Conservation (phyloP, 257 asterid genomes). For the Solanum lycopersicoides region DNA sequence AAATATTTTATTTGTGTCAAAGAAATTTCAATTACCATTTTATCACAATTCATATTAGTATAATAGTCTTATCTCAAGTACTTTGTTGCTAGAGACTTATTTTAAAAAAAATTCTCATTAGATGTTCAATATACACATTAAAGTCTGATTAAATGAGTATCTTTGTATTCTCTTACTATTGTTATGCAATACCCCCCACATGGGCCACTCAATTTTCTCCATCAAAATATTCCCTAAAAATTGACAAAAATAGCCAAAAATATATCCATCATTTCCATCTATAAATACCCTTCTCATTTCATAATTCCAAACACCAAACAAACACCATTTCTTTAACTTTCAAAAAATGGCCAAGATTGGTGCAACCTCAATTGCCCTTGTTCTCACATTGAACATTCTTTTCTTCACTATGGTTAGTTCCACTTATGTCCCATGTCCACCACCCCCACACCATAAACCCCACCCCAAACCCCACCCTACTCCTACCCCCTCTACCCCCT, state of each 20-base stretch:
- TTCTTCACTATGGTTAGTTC: slow-evolving; percentile 19
- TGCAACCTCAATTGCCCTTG: neutral
- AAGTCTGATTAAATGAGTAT: rapidly evolving
- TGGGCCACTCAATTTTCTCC: neutral
- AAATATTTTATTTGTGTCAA: rapidly evolving
- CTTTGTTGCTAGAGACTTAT: neutral
- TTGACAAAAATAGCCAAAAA: neutral
- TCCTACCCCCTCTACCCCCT: neutral
- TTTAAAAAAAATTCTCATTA: no score
- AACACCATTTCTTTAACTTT: neutral
- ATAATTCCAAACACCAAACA: neutral
- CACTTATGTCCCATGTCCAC: slow-evolving; percentile 6
- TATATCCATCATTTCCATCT: neutral
- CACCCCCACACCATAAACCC: neutral
- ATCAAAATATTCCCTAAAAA: neutral
- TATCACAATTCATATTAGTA: no score
- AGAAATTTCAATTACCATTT: neutral
- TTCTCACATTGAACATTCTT: slow-evolving; percentile 13
- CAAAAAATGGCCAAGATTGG: neutral
- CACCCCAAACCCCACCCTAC: neutral
- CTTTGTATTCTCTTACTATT: neutral
- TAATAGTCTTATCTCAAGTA: neutral
- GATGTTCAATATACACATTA: rapidly evolving
- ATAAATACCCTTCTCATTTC: slow-evolving; percentile 1
- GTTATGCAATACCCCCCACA: neutral